Percentiles rank a stretch among this genome's conserved stretches.
These are phyloP conservation scores for Phyllosticta ampelicida DNA, from an alignment of 2,329 filamentous ascomycete genomes.

Conservation along the genomic window DNA sequence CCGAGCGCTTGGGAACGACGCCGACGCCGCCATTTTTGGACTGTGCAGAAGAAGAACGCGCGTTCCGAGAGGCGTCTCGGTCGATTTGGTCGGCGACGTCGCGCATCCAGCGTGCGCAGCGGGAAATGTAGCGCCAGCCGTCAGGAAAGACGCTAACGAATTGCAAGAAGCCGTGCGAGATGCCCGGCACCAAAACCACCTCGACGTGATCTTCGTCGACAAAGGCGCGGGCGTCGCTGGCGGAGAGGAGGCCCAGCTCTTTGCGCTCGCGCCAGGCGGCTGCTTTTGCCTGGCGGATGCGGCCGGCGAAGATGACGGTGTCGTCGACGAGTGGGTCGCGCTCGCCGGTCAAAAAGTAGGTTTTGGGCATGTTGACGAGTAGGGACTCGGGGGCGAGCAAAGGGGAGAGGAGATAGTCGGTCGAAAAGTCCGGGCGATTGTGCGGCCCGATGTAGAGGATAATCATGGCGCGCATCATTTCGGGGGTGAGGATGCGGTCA, in stretches of 20 bases:
- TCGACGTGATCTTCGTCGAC: constrained; percentile 68
- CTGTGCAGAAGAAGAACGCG: background rate
- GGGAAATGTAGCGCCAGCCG: constrained; percentile 76
- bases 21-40: background rate
- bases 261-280: constrained; percentile 45
- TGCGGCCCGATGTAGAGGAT: constrained; percentile 93
- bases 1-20: background rate
- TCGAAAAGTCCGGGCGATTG: constrained; percentile 82
- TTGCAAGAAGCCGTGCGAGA: constrained; percentile 88
- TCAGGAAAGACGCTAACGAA: constrained; percentile 83
- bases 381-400: constrained; percentile 78
- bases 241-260: constrained; percentile 45
- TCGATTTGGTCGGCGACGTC: constrained; percentile 53
- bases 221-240: constrained; percentile 42
- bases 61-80: constrained; percentile 21
- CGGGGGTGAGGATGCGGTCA: constrained; percentile 84
- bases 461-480: constrained; percentile 99
- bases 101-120: constrained; percentile 70
- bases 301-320: constrained; percentile 88
- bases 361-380: constrained; percentile 81
- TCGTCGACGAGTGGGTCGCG: constrained; percentile 93
- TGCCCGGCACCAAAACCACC: constrained; percentile 74
- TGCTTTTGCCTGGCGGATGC: constrained; percentile 68
- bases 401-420: constrained; percentile 83
- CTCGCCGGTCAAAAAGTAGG: constrained; percentile 88